Conservation (phyloP, 2,329 filamentous ascomycete genomes). For the Trichoderma breve region DNA sequence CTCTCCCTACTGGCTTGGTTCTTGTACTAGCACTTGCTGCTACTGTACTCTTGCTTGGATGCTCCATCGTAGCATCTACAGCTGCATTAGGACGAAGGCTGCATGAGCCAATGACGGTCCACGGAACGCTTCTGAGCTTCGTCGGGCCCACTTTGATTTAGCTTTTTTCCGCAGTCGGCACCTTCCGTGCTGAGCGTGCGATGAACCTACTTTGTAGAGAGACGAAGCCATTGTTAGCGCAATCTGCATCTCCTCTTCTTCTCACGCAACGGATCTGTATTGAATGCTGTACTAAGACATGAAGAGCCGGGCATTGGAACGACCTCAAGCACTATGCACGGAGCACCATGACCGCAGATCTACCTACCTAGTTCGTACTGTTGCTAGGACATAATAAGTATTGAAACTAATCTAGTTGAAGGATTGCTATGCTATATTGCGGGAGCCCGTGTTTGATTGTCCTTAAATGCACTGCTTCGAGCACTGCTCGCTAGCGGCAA, state of each 20-base stretch:
- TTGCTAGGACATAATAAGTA: not conserved
- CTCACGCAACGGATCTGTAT: not conserved
- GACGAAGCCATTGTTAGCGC: not conserved
- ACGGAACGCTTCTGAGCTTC: constrained; percentile 3
- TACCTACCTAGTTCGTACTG: not conserved
- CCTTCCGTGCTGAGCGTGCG: constrained; percentile 10
- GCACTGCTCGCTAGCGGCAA: not conserved
- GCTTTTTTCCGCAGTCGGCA: constrained; percentile 19
- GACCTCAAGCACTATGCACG: not conserved
- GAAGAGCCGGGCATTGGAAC: not conserved
- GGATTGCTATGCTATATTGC: not conserved
- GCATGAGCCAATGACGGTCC: not conserved
- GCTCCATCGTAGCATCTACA: constrained; percentile 2
- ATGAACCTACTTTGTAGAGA: constrained; percentile 1
- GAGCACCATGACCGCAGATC: not conserved
- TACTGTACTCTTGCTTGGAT: not conserved
- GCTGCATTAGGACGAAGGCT: not conserved
- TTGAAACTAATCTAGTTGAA: not conserved
- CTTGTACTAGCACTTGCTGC: not conserved
- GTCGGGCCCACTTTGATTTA: not conserved
- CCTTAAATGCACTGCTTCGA: not conserved
- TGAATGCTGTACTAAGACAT: not conserved
- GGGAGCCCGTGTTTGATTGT: not conserved
- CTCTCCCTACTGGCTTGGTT: not conserved
- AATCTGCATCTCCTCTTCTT: not conserved